Evolutionary conservation across 306 rosid species (phyloP), one percentile per base, ranked within the genome.

Genomic region (Corylus avellana): DNA sequence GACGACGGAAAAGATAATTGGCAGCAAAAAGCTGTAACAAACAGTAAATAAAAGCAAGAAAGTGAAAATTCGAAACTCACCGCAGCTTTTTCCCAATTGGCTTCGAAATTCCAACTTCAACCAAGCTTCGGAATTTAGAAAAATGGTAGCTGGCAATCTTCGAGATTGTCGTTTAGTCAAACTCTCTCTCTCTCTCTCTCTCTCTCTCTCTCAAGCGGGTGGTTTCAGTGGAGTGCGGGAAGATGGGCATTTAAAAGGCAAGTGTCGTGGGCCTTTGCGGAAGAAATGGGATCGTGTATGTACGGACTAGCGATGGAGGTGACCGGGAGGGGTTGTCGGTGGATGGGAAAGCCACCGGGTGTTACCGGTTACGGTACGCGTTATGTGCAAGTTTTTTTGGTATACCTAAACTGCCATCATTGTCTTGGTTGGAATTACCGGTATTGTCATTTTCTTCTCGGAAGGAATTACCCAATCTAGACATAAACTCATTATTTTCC

Each of bases 321-420:
- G 76, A 84, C 84, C 49, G 84, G 80, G 29, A 57, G 35, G 48
- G 75, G 70, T 37, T 84, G 90, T 87, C 90, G 90, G 90, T 87
- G 86, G 68, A 22, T 17, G 27, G 50, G 66, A 73, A 49, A 39
- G 50, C 64, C 66, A 87, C 88, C 80, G 82, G 86, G 8, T 35
- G 4, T 84, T 25, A 55, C 82, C 86, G 78, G 90, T 84, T 73
- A 74, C 72, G 25, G 35, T 50, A 61, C 74, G 79, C 85, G 64
- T 77, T 58, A 9, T 17, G 44, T 61, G 69, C 72, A 51, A 81
- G 74, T 39, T 70, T 54, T 18, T 63, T 62, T 18, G 69, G 79
- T 63, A 55, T 82, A 72, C 82, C 84, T 42, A 78, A 75, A 81
- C 25, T 85, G 81, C 78, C 80, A 75, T 81, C 56, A 25, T 70